A percentile compares a stretch with the other conserved stretches of the same genome.
These are phyloP conservation scores for Quercus berberidifolia DNA, from an alignment of 306 rosid genomes.

Conservation along the genomic window DNA sequence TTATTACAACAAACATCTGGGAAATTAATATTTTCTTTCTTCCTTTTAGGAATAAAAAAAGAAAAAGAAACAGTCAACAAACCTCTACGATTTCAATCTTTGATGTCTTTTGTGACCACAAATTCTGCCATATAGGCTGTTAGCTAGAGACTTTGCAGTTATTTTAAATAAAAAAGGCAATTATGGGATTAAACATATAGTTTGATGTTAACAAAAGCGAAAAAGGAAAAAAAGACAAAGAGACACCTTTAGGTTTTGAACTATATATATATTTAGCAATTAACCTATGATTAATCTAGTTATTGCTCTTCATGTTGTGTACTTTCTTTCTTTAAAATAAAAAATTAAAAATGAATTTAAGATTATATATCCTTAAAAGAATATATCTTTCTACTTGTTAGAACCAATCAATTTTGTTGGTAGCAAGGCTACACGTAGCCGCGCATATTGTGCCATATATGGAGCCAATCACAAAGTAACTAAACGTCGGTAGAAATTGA, in stretches of 20 bases:
- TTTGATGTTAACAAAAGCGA: not conserved
- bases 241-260: not conserved
- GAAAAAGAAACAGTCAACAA: conserved; percentile 20
- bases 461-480: too few relatives aligned
- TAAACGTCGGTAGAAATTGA: too few relatives aligned
- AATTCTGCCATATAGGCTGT: conserved; percentile 20
- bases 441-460: too few relatives aligned
- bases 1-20: conserved; percentile 9
- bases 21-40: conserved; percentile 24
- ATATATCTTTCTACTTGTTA: not conserved
- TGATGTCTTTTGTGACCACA: conserved; percentile 22
- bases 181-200: conserved; percentile 8
- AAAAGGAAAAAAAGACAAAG: not conserved
- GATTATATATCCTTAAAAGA: not conserved
- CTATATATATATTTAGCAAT: not conserved
- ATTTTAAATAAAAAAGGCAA: conserved; percentile 10
- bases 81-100: conserved; percentile 1
- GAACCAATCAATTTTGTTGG: not conserved
- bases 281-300: not conserved
- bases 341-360: not conserved
- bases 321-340: not conserved
- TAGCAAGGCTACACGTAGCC: not conserved
- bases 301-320: not conserved
- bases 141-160: conserved; percentile 2
- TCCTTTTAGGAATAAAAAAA: conserved; percentile 28